These are phyloP conservation scores for Gnomoniopsis smithogilvyi DNA, from an alignment of 2,329 filamentous ascomycete species.

Conservation along the genomic window DNA sequence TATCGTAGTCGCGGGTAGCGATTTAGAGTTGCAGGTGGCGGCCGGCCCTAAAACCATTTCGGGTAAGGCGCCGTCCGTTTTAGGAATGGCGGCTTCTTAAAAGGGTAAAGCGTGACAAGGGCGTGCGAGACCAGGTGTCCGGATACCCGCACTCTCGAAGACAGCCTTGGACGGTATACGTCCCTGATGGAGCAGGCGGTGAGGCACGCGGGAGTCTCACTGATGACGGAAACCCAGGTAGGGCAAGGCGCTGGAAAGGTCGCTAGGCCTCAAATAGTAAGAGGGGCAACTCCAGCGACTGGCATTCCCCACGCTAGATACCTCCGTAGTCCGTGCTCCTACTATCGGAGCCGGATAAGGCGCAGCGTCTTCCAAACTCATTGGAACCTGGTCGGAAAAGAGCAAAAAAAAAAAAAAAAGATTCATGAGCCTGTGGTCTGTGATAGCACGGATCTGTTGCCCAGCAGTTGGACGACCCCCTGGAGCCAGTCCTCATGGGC, in stretches of 20 bases:
- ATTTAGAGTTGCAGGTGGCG: too few species aligned
- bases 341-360: too few species aligned
- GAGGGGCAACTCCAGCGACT: slow-evolving; percentile 9
- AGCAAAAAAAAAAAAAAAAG: neutral
- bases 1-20: too few species aligned
- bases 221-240: neutral
- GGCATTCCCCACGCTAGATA: neutral
- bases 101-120: too few species aligned
- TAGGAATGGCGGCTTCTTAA: too few species aligned
- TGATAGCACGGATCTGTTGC: neutral
- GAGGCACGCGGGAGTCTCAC: neutral
- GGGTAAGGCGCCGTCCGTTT: too few species aligned
- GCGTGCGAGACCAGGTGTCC: too few species aligned
- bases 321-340: neutral
- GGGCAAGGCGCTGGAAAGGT: neutral
- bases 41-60: too few species aligned
- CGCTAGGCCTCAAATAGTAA: slow-evolving; percentile 6
- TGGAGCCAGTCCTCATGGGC: neutral
- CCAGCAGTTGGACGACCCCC: neutral
- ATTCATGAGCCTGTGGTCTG: neutral
- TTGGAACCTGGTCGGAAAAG: neutral
- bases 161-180: neutral
- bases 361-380: neutral
- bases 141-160: too few species aligned
- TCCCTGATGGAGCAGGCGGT: slow-evolving; percentile 13